Conservation (phyloP, 495 filamentous ascomycete species). For the Xylaria cubensis region DNA sequence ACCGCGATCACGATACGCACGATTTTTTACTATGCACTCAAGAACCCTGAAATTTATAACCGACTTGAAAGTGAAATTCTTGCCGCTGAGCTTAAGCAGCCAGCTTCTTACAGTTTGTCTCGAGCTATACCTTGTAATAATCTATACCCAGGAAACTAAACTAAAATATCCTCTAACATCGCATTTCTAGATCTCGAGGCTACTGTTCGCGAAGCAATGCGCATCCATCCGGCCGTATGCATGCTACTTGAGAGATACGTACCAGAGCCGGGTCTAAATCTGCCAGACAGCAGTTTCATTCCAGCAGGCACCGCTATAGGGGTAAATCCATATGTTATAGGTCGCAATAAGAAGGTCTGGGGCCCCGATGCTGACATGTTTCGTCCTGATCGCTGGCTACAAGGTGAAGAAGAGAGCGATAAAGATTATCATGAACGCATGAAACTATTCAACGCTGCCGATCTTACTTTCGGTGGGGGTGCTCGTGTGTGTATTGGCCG, state of each 20-base stretch:
- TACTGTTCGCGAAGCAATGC: slow-evolving; percentile 59
- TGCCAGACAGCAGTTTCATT: slow-evolving; percentile 46
- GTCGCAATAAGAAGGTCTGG: slow-evolving; percentile 53
- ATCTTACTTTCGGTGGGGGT: slow-evolving; percentile 51
- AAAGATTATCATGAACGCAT: slow-evolving; percentile 39
- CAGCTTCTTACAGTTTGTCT: neutral
- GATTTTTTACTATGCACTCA: neutral
- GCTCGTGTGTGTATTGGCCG: slow-evolving; percentile 50
- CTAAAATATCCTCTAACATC: neutral
- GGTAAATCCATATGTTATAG: slow-evolving; percentile 50
- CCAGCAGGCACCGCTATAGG: slow-evolving; percentile 44
- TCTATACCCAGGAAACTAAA: neutral
- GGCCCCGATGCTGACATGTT: slow-evolving; percentile 34
- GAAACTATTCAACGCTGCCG: slow-evolving; percentile 38
- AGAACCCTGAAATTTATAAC: neutral
- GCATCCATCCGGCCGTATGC: slow-evolving; percentile 56
- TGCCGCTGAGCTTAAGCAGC: neutral
- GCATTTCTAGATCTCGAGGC: slow-evolving; percentile 53
- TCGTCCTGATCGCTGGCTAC: neutral
- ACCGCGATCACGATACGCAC: neutral
- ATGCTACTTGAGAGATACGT: slow-evolving; percentile 55
- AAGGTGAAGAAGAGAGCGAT: slow-evolving; percentile 28
- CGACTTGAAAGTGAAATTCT: neutral
- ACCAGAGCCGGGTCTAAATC: slow-evolving; percentile 47
- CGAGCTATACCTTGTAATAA: slow-evolving; percentile 3